These are phyloP conservation scores for Aspergillus tubingensis DNA, from an alignment of 2,329 filamentous ascomycete species.

Conservation along the genomic window DNA sequence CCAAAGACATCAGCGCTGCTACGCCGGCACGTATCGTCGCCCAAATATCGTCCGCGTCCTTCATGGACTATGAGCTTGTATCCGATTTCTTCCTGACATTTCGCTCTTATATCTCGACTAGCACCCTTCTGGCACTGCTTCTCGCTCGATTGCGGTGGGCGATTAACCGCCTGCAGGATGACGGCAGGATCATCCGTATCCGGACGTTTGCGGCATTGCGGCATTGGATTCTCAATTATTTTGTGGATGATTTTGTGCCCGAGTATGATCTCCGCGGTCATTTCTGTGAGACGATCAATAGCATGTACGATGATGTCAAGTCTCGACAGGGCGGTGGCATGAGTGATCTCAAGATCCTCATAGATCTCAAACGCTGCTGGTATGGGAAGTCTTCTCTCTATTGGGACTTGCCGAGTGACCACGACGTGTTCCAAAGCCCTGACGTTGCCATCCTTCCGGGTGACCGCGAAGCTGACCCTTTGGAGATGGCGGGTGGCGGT, in stretches of 20 bases:
- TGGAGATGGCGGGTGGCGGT: conserved; percentile 35
- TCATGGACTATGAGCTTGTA: conserved; percentile 93
- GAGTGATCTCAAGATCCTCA: conserved; percentile 80
- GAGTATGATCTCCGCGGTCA: conserved; percentile 71
- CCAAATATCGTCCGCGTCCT: conserved; percentile 93
- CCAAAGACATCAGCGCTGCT: conserved; percentile 79
- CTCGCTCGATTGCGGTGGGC: conserved; percentile 87
- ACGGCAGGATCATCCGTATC: conserved; percentile 90
- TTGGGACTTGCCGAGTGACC: conserved; percentile 76
- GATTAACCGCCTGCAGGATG: conserved; percentile 74
- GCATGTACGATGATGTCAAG: conserved; percentile 55
- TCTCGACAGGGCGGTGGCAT: conserved; percentile 55
- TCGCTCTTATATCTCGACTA: conserved; percentile 77
- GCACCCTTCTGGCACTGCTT: conserved; percentile 78
- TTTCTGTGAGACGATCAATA: conserved; percentile 81
- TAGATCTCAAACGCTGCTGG: conserved; percentile 97
- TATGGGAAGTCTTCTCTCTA: conserved; percentile 84
- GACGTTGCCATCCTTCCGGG: conserved; percentile 74
- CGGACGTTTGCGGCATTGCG: conserved; percentile 91
- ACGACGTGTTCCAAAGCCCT: conserved; percentile 58
- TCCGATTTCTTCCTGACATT: conserved; percentile 98
- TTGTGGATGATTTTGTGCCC: conserved; percentile 86
- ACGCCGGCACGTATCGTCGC: conserved; percentile 89
- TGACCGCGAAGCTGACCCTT: conserved; percentile 59
- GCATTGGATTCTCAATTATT: conserved; percentile 98